These are phyloP conservation scores for Ascodesmis nigricans DNA, from an alignment of 495 filamentous ascomycete species.

Conservation along the genomic window DNA sequence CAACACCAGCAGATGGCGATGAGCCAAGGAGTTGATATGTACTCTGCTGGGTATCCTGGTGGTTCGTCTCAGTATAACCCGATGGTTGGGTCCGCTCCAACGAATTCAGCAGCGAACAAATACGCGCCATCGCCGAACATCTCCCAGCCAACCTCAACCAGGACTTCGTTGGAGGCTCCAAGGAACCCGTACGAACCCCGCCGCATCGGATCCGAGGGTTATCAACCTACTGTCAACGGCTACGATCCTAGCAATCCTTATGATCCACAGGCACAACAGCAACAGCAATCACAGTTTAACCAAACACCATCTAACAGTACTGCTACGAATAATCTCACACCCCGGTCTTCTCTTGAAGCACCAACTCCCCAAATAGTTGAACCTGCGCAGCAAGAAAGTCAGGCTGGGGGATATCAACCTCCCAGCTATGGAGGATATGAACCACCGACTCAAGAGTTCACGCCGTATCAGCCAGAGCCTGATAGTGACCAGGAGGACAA, in stretches of 20 bases:
- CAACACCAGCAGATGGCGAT: no score
- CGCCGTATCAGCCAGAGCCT: slow-evolving; percentile 23
- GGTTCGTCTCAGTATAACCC: slow-evolving; percentile 5
- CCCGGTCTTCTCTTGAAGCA: slow-evolving; percentile 3
- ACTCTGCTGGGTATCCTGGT: slow-evolving; percentile 34
- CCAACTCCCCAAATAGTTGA: no score
- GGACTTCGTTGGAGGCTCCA: slow-evolving; percentile 9
- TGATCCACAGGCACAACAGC: slow-evolving; percentile 3
- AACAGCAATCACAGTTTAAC: no score
- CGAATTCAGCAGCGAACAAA: slow-evolving; percentile 4
- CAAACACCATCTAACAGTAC: no score
- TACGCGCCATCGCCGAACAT: slow-evolving; percentile 12
- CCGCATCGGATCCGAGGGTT: slow-evolving; percentile 1
- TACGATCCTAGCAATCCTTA: slow-evolving; percentile 5
- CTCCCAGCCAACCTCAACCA: no score
- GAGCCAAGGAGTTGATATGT: slow-evolving; percentile 50
- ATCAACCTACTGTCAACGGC: slow-evolving; percentile 2
- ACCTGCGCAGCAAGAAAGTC: no score
- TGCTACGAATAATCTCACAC: neutral
- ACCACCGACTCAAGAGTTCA: slow-evolving; percentile 30
- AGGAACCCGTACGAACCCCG: slow-evolving; percentile 7
- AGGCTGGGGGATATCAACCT: slow-evolving; percentile 22
- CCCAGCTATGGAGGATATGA: slow-evolving; percentile 25
- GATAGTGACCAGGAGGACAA: slow-evolving; percentile 24
- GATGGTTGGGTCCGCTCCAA: slow-evolving; percentile 8